Base-by-base conservation (phyloP, 2,329 filamentous ascomycete genomes). In the Epichloe sibirici region DNA sequence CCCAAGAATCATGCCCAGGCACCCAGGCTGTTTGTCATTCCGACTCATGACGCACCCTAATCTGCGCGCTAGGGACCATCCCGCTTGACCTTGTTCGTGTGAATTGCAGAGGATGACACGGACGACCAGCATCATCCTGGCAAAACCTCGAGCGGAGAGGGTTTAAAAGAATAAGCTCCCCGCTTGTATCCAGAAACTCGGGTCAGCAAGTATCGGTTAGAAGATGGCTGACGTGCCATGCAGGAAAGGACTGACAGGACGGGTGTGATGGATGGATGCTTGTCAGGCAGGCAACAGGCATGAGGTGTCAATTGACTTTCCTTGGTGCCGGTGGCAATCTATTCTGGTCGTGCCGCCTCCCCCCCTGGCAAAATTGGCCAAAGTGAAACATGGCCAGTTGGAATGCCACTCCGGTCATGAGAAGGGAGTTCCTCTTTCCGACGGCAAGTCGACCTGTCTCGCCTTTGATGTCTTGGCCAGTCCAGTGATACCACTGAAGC, bases 371-470 rank as follows among this genome's bases (percentile, higher is more conserved):
- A 50, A 44, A 25, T 21, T 44, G 48, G n/a, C 34, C 17, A 9
- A 8, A n/a, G 40, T 44, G 39, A 50, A 45, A 50, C 39, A 37
- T 37, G 40, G 11, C 48, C 48, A 50, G 13, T 50, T 42, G 40
- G n/a, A 50, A 35, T 11, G 21, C 44, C 44, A 9, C 28, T 17
- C 25, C 23, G 25, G 44, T 46, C 23, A 13, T 21, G 28, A 25
- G 15, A 12, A 34, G 44, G 2, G 2, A 17, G 17, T 23, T 31
- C 21, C 11, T 31, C 9, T 50, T 44, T 51, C 40, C 48, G 40
- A 50, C 48, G 48, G 48, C 40, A 45, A 43, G 28, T n/a, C 17
- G 42, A 38, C 44, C 21, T 51, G 42, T 45, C 31, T 45, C 42
- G 34, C 48, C 38, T 6, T 21, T 38, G 5, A 44, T 50, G 40